Evolutionary conservation across 2,329 filamentous ascomycete genomes (phyloP).

Genomic region (Cylindrodendrum hubeiense): DNA sequence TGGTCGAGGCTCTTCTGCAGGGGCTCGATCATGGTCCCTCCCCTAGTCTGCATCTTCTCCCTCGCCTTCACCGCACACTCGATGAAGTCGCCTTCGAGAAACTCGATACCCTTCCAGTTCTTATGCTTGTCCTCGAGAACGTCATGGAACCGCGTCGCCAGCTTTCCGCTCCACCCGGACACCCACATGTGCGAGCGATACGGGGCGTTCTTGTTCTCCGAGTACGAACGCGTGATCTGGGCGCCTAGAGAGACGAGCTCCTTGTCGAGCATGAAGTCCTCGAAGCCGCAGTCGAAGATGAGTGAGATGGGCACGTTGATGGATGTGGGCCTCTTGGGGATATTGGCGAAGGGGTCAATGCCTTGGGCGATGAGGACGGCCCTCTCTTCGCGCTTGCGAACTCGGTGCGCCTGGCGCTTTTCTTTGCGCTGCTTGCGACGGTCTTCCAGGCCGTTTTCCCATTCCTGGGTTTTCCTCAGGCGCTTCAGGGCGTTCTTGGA

Average conservation of each 20-base stretch:
- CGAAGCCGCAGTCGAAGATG: slow-evolving; percentile 92
- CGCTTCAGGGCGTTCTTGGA: slow-evolving; percentile 93
- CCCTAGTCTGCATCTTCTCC: slow-evolving; percentile 69
- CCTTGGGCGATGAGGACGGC: slow-evolving; percentile 63
- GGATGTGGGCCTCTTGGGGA: slow-evolving; percentile 51
- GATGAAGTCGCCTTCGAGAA: slow-evolving; percentile 81
- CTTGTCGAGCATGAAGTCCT: slow-evolving; percentile 87
- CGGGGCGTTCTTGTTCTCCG: slow-evolving; percentile 80
- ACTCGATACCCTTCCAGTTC: slow-evolving; percentile 83
- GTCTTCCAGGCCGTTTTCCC: slow-evolving; percentile 78
- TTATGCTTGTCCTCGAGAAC: slow-evolving; percentile 78
- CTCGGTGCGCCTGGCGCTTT: slow-evolving; percentile 62
- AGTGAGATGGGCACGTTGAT: slow-evolving; percentile 81
- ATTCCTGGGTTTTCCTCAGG: slow-evolving; percentile 76
- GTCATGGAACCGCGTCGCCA: slow-evolving; percentile 85
- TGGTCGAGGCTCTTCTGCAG: slow-evolving; percentile 58
- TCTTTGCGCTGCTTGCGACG: slow-evolving; percentile 68
- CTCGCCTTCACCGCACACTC: slow-evolving; percentile 75
- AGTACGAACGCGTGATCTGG: slow-evolving; percentile 90
- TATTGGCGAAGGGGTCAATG: slow-evolving; percentile 53
- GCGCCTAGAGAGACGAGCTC: slow-evolving; percentile 85
- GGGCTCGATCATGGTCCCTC: slow-evolving; percentile 71
- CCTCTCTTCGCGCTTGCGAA: slow-evolving; percentile 63
- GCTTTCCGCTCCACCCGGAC: slow-evolving; percentile 80
- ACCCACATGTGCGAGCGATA: slow-evolving; percentile 81